These are phyloP conservation scores for Debaryomyces udenii DNA, from an alignment of 1,139 yeast genomes.

Conservation along the genomic window DNA sequence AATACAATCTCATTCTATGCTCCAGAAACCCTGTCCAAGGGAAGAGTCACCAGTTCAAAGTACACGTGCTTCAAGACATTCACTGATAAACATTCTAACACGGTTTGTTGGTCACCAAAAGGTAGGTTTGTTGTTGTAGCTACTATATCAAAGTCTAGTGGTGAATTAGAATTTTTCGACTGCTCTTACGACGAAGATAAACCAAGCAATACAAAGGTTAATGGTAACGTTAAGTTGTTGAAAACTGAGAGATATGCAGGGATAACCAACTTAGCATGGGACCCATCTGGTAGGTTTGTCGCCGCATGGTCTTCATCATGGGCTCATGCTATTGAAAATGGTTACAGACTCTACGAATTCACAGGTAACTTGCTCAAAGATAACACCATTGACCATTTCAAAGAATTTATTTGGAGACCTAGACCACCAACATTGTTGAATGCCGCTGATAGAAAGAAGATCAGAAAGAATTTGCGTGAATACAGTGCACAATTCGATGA, in stretches of 20 bases:
- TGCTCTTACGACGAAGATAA: slow-evolving; percentile 75
- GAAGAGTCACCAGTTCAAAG: slow-evolving; percentile 51
- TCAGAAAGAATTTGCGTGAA: slow-evolving; percentile 85
- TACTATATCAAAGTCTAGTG: slow-evolving; percentile 62
- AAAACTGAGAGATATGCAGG: slow-evolving; percentile 71
- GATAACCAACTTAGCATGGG: slow-evolving; percentile 89
- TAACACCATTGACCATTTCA: slow-evolving; percentile 79
- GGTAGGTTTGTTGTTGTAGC: slow-evolving; percentile 89
- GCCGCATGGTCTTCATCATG: slow-evolving; percentile 88
- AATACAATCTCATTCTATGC: slow-evolving; percentile 82
- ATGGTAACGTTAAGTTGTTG: slow-evolving; percentile 61
- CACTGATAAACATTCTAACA: slow-evolving; percentile 68
- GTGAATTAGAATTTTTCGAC: slow-evolving; percentile 86
- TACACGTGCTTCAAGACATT: slow-evolving; percentile 49
- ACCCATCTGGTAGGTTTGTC: slow-evolving; percentile 90
- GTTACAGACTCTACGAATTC: slow-evolving; percentile 84
- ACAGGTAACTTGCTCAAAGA: slow-evolving; percentile 78
- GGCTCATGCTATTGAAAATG: slow-evolving; percentile 86
- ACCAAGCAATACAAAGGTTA: slow-evolving; percentile 36
- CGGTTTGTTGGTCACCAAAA: slow-evolving; percentile 87
- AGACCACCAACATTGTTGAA: slow-evolving; percentile 82
- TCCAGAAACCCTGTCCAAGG: slow-evolving; percentile 91
- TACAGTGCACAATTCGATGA: slow-evolving; percentile 94
- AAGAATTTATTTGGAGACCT: slow-evolving; percentile 95
- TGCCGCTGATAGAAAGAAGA: slow-evolving; percentile 82